These are phyloP conservation scores for Polysphondylium violaceum DNA, from an alignment of 78 protist genomes.

Conservation along the genomic window DNA sequence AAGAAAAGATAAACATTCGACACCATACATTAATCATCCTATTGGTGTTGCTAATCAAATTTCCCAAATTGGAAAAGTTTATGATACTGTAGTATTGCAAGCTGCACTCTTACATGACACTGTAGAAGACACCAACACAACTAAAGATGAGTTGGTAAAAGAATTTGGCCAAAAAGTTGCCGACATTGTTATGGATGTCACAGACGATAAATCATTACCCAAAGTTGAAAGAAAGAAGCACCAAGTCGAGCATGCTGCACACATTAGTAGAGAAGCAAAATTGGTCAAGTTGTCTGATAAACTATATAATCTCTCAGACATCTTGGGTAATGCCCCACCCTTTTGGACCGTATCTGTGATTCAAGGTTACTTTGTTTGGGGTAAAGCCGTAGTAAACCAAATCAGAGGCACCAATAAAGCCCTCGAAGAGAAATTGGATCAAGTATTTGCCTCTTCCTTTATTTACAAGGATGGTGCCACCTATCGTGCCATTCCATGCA, in stretches of 20 bases:
- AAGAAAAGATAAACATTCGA: constrained; percentile 40
- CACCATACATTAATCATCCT: constrained; percentile 79
- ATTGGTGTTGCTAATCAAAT: constrained; percentile 55
- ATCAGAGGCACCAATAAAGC: constrained; percentile 24
- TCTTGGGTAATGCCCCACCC: constrained; percentile 23
- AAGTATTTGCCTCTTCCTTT: constrained; percentile 26
- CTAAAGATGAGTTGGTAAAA: constrained; percentile 19
- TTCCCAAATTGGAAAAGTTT: constrained; percentile 19
- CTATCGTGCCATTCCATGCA: constrained; percentile 49
- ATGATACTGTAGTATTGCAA: constrained; percentile 29
- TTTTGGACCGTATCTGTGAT: constrained; percentile 12
- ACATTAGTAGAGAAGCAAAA: constrained; percentile 22
- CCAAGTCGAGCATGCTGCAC: constrained; percentile 50
- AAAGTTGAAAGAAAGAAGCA: constrained; percentile 43
- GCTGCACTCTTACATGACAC: constrained; percentile 81
- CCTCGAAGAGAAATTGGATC: constrained; percentile 36
- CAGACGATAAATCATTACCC: constrained; percentile 64
- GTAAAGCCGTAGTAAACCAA: neutral
- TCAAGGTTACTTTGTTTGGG: constrained; percentile 80
- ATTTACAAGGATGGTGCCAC: neutral
- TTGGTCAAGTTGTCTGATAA: constrained; percentile 65
- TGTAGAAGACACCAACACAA: constrained; percentile 58
- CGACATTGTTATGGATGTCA: constrained; percentile 50
- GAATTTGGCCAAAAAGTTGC: constrained; percentile 49
- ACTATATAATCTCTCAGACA: constrained; percentile 53